Conservation (phyloP, 208 protist species). For the Trypanosoma boissoni region DNA sequence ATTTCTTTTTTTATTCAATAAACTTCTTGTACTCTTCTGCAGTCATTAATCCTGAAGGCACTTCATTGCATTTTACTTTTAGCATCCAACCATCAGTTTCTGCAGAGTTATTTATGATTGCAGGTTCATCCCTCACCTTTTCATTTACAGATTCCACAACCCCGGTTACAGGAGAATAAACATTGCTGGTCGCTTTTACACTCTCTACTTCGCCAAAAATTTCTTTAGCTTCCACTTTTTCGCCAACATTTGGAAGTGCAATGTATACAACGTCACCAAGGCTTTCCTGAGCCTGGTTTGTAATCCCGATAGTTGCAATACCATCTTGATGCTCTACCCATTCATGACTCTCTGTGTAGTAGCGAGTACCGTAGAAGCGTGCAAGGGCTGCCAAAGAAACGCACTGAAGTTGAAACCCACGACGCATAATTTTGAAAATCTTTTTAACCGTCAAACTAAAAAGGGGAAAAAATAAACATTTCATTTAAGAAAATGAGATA, state of each 20-base stretch:
- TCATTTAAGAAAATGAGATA: no score
- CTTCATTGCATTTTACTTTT: slow-evolving; percentile 77
- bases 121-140: slow-evolving; percentile 77
- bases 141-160: slow-evolving; percentile 85
- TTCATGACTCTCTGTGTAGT: slow-evolving; percentile 91
- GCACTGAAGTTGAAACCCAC: slow-evolving; percentile 31
- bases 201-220: slow-evolving; percentile 89
- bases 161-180: slow-evolving; percentile 86
- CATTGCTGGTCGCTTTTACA: slow-evolving; percentile 91
- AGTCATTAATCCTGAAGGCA: slow-evolving; percentile 77
- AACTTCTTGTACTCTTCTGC: slow-evolving; percentile 86
- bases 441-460: no score
- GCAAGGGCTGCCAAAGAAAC: slow-evolving; percentile 29
- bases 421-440: slow-evolving; percentile 69
- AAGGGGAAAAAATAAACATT: no score
- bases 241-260: slow-evolving; percentile 86
- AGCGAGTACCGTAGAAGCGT: slow-evolving; percentile 66
- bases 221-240: slow-evolving; percentile 63
- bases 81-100: slow-evolving; percentile 88
- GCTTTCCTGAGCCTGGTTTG: slow-evolving; percentile 85
- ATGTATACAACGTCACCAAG: slow-evolving; percentile 91
- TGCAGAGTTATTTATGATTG: slow-evolving; percentile 82
- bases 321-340: slow-evolving; percentile 72
- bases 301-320: slow-evolving; percentile 83
- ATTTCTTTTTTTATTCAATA: slow-evolving; percentile 45